A percentile compares a stretch with the other conserved stretches of the same genome.
phyloP scores from a whole-genome alignment of 371 early-diverging fungal species.

The Actinomortierella ambigua region DNA sequence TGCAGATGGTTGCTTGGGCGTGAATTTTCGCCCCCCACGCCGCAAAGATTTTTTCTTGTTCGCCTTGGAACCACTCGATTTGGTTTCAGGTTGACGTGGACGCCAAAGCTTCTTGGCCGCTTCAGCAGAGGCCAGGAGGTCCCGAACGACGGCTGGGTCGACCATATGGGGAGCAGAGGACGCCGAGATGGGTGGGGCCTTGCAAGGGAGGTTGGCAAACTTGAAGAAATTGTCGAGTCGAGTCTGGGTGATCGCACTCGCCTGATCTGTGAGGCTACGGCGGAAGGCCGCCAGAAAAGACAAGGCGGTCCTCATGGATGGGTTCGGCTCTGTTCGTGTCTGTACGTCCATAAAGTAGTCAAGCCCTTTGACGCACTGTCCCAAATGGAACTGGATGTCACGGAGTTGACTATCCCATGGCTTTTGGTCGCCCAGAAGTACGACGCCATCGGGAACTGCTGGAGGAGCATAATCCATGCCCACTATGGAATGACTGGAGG shows the following conservation, averaged over 20 bases:
- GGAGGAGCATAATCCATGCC: too few species aligned
- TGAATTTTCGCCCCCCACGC: conserved; percentile 7
- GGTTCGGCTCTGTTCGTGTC: neutral
- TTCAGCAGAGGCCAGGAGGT: neutral
- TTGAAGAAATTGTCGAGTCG: conserved; percentile 15
- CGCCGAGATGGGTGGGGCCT: conserved; percentile 3
- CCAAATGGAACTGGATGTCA: conserved; percentile 21
- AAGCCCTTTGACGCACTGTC: conserved; percentile 2
- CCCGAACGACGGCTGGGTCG: neutral
- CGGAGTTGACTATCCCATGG: conserved; percentile 11
- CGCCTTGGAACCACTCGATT: neutral
- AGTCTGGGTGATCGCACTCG: conserved; percentile 19
- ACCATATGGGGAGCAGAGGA: conserved; percentile 5
- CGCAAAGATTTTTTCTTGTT: neutral
- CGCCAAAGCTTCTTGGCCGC: neutral
- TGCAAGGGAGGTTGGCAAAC: conserved; percentile 2
- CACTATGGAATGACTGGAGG: too few species aligned
- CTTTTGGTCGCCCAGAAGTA: too few species aligned
- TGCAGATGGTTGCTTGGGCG: conserved; percentile 1
- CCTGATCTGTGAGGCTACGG: conserved; percentile 11
- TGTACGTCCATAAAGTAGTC: conserved; percentile 13
- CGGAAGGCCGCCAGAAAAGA: conserved; percentile 15
- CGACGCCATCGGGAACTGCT: too few species aligned
- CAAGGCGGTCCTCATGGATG: neutral
- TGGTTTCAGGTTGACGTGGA: neutral